A percentile compares a stretch with the other conserved stretches of the same genome.
These are phyloP conservation scores for Nitzschia sp. DNA, from an alignment of 108 stramenopile genomes.

Conservation along the genomic window DNA sequence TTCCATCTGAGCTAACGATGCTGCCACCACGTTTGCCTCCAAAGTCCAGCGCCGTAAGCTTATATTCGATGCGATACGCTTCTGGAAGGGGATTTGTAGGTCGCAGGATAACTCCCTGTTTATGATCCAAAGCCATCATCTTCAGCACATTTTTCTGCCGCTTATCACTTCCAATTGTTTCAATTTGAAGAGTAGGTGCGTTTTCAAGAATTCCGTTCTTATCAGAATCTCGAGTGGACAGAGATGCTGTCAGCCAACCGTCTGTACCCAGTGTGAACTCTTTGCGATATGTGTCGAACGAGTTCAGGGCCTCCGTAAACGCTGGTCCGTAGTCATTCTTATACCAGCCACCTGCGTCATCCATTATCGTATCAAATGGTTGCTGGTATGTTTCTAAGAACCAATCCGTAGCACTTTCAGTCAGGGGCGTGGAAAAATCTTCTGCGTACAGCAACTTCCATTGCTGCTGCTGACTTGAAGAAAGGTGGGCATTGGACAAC, in stretches of 20 bases:
- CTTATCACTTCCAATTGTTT: background rate
- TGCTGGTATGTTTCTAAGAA: slow-evolving; percentile 16
- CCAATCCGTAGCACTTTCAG: slow-evolving; percentile 4
- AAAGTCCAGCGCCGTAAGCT: slow-evolving; percentile 19
- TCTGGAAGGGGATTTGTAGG: slow-evolving; percentile 27
- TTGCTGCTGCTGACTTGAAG: slow-evolving; percentile 3
- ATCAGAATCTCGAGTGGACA: slow-evolving; percentile 30
- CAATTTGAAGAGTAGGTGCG: slow-evolving; percentile 9
- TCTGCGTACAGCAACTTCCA: slow-evolving; percentile 33
- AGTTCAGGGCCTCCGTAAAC: slow-evolving; percentile 20
- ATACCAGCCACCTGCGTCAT: slow-evolving; percentile 21
- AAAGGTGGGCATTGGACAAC: background rate
- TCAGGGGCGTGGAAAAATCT: slow-evolving; percentile 22
- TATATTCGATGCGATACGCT: slow-evolving; percentile 36
- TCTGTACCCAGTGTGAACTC: slow-evolving; percentile 25
- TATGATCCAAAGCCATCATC: slow-evolving; percentile 16
- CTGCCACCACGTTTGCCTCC: slow-evolving; percentile 23
- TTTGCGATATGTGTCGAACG: slow-evolving; percentile 29
- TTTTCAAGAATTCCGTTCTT: slow-evolving; percentile 10
- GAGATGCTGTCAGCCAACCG: slow-evolving; percentile 25
- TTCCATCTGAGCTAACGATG: slow-evolving; percentile 17
- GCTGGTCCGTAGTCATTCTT: slow-evolving; percentile 33
- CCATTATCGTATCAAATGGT: slow-evolving; percentile 27
- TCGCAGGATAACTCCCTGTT: slow-evolving; percentile 17
- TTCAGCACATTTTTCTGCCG: slow-evolving; percentile 7